These are phyloP conservation scores for Globisporangium lucens DNA, from an alignment of 352 stramenopile genomes.

Conservation along the genomic window DNA sequence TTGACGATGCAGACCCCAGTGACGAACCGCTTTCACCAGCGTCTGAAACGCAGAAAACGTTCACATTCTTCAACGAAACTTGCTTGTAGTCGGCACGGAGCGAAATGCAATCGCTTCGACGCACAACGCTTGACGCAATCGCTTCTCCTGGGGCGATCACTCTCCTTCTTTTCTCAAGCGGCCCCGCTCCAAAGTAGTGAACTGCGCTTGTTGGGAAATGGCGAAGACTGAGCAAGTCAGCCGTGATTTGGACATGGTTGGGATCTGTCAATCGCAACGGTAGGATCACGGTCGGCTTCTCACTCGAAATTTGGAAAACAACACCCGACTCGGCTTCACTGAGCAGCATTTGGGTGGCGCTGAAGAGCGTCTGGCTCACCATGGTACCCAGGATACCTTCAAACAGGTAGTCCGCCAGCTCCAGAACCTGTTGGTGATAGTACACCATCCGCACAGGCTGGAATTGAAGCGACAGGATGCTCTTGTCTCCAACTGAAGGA, in stretches of 20 bases:
- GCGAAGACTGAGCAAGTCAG: slow-evolving; percentile 45
- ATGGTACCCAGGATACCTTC: slow-evolving; percentile 76
- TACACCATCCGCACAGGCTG: slow-evolving; percentile 75
- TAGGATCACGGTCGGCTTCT: slow-evolving; percentile 65
- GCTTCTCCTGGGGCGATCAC: slow-evolving; percentile 22
- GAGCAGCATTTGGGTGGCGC: slow-evolving; percentile 68
- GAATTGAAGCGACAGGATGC: slow-evolving; percentile 46
- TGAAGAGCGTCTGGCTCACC: slow-evolving; percentile 65
- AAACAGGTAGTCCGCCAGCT: slow-evolving; percentile 80
- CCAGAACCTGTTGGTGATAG: slow-evolving; percentile 83
- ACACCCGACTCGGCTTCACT: slow-evolving; percentile 58
- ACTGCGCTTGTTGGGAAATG: slow-evolving; percentile 65
- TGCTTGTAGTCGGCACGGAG: slow-evolving; percentile 37
- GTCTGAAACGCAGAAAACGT: slow-evolving; percentile 33
- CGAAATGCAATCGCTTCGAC: slow-evolving; percentile 30
- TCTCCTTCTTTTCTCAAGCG: slow-evolving; percentile 30
- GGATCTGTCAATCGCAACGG: slow-evolving; percentile 51
- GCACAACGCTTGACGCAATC: slow-evolving; percentile 31
- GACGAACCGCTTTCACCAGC: not conserved
- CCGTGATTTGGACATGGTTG: slow-evolving; percentile 57
- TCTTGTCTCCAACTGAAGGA: slow-evolving; percentile 28
- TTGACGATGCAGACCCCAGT: slow-evolving; percentile 15
- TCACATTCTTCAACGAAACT: slow-evolving; percentile 50
- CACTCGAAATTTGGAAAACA: slow-evolving; percentile 45
- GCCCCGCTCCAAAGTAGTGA: slow-evolving; percentile 32